Base-by-base conservation (phyloP, 2,329 filamentous ascomycete genomes). In the Penicillium aurantiogriseum region DNA sequence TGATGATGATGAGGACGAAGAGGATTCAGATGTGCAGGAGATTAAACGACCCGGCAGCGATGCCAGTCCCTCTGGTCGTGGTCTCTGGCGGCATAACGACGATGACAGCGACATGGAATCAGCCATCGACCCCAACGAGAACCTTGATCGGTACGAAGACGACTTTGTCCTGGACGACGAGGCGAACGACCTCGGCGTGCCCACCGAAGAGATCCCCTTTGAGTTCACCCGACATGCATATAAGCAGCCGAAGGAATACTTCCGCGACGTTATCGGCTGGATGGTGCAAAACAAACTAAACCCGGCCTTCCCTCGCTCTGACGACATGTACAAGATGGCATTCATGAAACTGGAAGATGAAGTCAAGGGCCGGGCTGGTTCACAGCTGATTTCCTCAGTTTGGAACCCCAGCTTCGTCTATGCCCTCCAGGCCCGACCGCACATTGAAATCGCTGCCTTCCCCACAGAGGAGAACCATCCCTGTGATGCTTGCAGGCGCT, bases 241-340 rank as follows among this genome's bases (percentile, higher is more conserved):
- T 60, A 86, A 87, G 63, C 88, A 88, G 50, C 77, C 87, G 0
- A 87, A 86, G 62, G 86, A 90, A 39, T 84, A 92, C 49, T 93
- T 93, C 76, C 84, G 83, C 47, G 85, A 87, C 65, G 88, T 85
- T 0, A 80, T 93, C 2, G 88, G 91, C 69, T 93, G 89, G 89
- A 88, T 92, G 75, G 86, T 93, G 2, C 88, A 91, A 67, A 89
- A 89, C 69, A 87, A 88, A 64, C 80, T 94, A 50, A 88, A 92
- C 63, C 89, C 89, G 0, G 84, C 80, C 0, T 92, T 92, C 66
- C 76, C 82, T 11, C 80, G 81, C 19, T 76, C 82, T 5, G 84
- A 90, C 58, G 79, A 83, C 8, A 76, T 91, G 13, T 94, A 91
- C 71, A 67, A 75, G 13, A 79, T 89, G 27, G 86, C 89, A 0